Evolutionary conservation across 2,329 filamentous ascomycete species (phyloP), one percentile per base, ranked within the genome.

Genomic region (Penicillium sp.): DNA sequence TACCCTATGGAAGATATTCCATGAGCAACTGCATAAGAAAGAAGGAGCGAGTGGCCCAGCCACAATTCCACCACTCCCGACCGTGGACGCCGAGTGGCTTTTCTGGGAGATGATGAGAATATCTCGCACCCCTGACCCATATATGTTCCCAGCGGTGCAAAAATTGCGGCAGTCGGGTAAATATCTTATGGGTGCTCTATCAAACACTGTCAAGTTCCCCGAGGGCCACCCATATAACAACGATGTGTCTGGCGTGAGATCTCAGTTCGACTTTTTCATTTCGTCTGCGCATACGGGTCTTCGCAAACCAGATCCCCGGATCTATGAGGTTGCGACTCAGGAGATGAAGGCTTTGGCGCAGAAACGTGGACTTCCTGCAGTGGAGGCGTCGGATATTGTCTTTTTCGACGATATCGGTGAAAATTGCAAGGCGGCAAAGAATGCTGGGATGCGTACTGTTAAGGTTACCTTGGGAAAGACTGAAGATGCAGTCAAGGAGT

Each of bases 371-470:
- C 82, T 81, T 78, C 73, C 71, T 15, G 73, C 6, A 77, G 78
- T 95, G 8, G 72, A 76, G 53, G 76, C 88, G 0, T 77, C 77
- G 0, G 90, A 97, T 53, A 79, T 97, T 43, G 75, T 96, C 4
- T 99, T 99, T 70, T 75, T 97, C 48, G 94, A 97, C 71, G 92
- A 97, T 66, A 96, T 99, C 71, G 94, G 94, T 1, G 87, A 92
- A 74, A 99, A 99, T 71, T 73, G 97, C 55, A 94, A 92, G 78
- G 87, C 82, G 43, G 94, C 86, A 1, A 89, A 81, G 73, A 81
- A 81, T 47, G 77, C 86, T 22, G 93, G 93, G 0, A 87, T 97
- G 72, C 76, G 81, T 53, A 97, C 93, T 0, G 82, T 97, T 61
- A 96, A 93, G 75, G 94, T 97, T 1, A 79, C 83, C 8, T 75